Base-by-base conservation (phyloP, 495 filamentous ascomycete genomes). In the Trichodelitschia bisporula region DNA sequence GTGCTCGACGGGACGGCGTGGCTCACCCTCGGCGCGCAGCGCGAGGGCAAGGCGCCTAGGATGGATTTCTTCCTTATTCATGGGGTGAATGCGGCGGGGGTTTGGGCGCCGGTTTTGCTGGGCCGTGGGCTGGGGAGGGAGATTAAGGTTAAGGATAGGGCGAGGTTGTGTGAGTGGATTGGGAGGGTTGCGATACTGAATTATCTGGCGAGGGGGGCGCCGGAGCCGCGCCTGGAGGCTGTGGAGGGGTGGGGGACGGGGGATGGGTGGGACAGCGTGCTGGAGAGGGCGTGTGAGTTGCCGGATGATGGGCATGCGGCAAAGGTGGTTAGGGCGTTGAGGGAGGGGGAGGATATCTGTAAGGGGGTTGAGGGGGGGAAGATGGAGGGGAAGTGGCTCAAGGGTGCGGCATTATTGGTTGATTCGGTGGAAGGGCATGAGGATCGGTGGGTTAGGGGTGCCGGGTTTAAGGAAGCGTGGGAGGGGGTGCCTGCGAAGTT, bases 1-100 rank as follows among this genome's bases (percentile, higher is more conserved):
- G 82, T 89, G 68, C 72, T 68, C 18, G 9, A 30, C 18, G 30
- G 9, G 5, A 13, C 32, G 45, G 57, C 66, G 1, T 79, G 70
- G 43, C 69, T 64, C 33, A 72, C 72, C 1, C 46, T 53, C 2
- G 54, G 60, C 1, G 64, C 79, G 1, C 58, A 75, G 37, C 51
- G 64, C 21, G 66, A 65, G 1, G 54, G 57, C 3, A 75, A 83
- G 40, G 33, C 54, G 12, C 47, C 68, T 36, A 78, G 69, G 41
- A 57, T 79, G 38, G 83, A 91, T 38, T 93, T 93, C 47, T 86
- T 72, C 53, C 61, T 67, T 44, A 73, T 90, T 51, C 72, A 77
- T 44, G 57, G 52, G 43, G 40, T 71, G 36, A 77, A 69, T 41
- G 50, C 46, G 19, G 61, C 61, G 6, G 65, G 75, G 18, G 76